Percentiles rank a stretch among this genome's conserved stretches.
phyloP scores from a whole-genome alignment of 2,329 filamentous ascomycete species.

The Colletotrichum somersetense region DNA sequence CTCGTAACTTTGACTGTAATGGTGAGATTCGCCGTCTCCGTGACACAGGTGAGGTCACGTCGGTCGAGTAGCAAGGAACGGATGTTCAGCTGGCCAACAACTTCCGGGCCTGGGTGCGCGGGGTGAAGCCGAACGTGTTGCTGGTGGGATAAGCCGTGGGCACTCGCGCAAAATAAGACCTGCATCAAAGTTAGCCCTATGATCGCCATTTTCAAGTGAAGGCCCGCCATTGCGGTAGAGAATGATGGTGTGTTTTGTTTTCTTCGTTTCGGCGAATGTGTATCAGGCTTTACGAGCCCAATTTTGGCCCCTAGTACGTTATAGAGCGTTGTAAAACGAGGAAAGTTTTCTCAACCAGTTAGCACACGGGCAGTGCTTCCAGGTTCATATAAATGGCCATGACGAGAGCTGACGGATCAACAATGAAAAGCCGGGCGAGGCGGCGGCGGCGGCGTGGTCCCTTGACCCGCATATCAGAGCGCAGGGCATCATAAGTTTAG shows the following conservation, averaged over 20 bases:
- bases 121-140: slow-evolving; percentile 38
- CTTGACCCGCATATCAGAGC: neutral
- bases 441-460: neutral
- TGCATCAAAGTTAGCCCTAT: slow-evolving; percentile 39
- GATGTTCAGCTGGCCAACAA: slow-evolving; percentile 14
- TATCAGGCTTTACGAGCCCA: neutral
- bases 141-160: slow-evolving; percentile 34
- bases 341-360: neutral
- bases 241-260: slow-evolving; percentile 6
- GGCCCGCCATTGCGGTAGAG: slow-evolving; percentile 33
- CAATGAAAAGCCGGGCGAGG: slow-evolving; percentile 13
- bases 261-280: slow-evolving; percentile 20
- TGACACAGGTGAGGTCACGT: slow-evolving; percentile 33
- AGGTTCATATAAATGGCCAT: slow-evolving; percentile 26
- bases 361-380: neutral
- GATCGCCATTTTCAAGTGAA: slow-evolving; percentile 25
- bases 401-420: slow-evolving; percentile 13
- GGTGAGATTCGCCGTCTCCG: slow-evolving; percentile 35
- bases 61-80: slow-evolving; percentile 26
- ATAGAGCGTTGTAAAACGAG: slow-evolving; percentile 9
- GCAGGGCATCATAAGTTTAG: slow-evolving; percentile 10
- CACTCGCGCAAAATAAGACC: slow-evolving; percentile 34
- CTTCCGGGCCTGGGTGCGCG: slow-evolving; percentile 40
- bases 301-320: neutral
- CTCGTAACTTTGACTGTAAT: slow-evolving; percentile 31